Conservation (phyloP, 2,329 filamentous ascomycete species). For the Aspergillus pseudonomiae region DNA sequence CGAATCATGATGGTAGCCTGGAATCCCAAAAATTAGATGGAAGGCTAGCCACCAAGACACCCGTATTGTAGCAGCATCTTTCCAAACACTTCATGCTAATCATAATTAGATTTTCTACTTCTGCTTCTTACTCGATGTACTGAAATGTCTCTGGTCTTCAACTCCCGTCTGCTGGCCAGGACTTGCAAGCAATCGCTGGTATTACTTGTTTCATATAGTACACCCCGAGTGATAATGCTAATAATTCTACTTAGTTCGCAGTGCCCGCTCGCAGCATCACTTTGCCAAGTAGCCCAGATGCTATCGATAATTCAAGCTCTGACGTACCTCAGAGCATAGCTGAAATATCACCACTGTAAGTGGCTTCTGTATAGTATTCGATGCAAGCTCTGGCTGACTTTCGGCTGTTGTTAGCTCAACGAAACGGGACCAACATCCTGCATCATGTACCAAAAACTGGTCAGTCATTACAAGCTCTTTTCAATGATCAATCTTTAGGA, state of each 20-base stretch:
- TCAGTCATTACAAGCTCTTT: not conserved
- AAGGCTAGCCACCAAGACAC: not conserved
- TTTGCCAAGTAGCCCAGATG: constrained; percentile 2
- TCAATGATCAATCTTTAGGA: not conserved
- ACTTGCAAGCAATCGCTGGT: constrained; percentile 17
- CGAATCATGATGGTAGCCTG: not conserved
- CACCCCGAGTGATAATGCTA: not conserved
- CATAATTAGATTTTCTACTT: not conserved
- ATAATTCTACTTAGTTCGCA: constrained; percentile 3
- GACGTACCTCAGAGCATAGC: not conserved
- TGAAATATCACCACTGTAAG: not conserved
- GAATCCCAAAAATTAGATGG: not conserved
- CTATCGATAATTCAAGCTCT: not conserved
- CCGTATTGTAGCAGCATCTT: not conserved
- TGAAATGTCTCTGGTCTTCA: constrained; percentile 13
- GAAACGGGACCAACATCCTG: not conserved
- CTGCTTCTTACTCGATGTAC: not conserved
- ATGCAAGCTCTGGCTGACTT: constrained; percentile 1
- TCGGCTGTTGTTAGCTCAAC: not conserved
- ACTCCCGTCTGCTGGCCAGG: constrained; percentile 6
- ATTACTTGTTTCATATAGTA: not conserved
- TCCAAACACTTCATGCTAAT: not conserved
- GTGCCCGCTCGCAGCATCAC: constrained; percentile 11
- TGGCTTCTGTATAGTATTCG: not conserved
- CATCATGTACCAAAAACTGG: constrained; percentile 12